Base-by-base conservation (phyloP, 2,329 filamentous ascomycete species). In the Diaporthe citrichinensis region DNA sequence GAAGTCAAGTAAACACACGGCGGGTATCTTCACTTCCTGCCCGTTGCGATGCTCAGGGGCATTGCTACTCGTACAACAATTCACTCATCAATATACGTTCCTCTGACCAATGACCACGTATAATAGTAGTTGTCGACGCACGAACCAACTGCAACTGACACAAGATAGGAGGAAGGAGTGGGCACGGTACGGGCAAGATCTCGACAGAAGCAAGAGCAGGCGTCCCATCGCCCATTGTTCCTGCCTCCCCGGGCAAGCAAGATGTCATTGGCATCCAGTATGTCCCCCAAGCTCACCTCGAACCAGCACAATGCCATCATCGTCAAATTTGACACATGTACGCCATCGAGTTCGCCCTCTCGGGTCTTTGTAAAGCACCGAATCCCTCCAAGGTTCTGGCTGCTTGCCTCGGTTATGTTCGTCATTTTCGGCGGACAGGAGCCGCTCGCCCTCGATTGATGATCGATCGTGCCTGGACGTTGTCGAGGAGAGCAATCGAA, bases 381-480 rank as follows among this genome's bases (percentile, higher is more conserved):
- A 69, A 20, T 51, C 65, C 49, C 25, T 28, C 31, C 49, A 28
- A 55, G 34, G 20, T 17, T 10, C 3, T 20, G 49, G 8, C 34
- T 28, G 49, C 23, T 53, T 20, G 46, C 65, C 46, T 53, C 34
- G 65, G 14, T 39, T 46, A 25, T n/a, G 14, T 36, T 68, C 23
- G 62, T 68, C 46, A 68, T 39, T 36, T 51, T 39, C 12, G 31
- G 20, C 62, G 12, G 44, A 53, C 28, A 68, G 36, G 20, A 51
- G 44, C 12, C 28, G n/a, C 12, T 36, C 23, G 15, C 31, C 46
- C 65, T 53, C 23, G 46, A 39, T 53, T 36, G 5, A 53, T 51
- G 41, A 49, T 68, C 65, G 65, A 68, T 68, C 65, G 31, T 53
- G 65, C 28, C 65, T 69, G 31, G 34, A 7, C 34, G 46, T 41